Base-by-base conservation (phyloP, 345 rosid genomes). In the Arabis alpina region DNA sequence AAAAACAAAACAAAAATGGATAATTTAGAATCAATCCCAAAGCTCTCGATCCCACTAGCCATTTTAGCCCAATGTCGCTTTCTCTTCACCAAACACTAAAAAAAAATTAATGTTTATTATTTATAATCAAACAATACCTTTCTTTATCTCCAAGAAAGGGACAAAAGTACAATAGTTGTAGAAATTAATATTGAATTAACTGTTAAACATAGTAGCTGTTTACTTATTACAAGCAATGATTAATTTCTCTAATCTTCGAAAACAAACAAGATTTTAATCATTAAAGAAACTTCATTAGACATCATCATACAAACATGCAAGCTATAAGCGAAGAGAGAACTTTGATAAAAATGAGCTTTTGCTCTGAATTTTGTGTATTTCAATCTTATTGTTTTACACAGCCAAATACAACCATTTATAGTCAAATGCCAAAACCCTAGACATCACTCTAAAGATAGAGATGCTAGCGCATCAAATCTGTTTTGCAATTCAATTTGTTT, bases 241-340 rank as follows among this genome's bases (percentile, higher is more conserved):
- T 36, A 8, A 36, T 36, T 3, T 36, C 5, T 37, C 8, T 8
- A 12, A 34, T 34, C 37, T 34, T 34, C 2, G 6, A 12, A 19
- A 36, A 36, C 47, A 30, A 49, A 36, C 56, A 53, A 53, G 28
- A 10, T 27, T 25, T 27, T 5, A 15, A 66, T 24, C 24, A 40
- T 66, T 8, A 30, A 30, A 11, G 43, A 28, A 45, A 30, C 19
- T 4, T 8, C 54, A 62, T 45, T 16, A 53, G 32, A 54, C 61
- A 53, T 54, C 32, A 66, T 66, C 30, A 66, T 66, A 10, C 30
- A 52, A 66, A 30, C 61, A 66, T 66, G 71, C 32, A 51, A 54
- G n/a, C n/a, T n/a, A n/a, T n/a, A n/a, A n/a, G n/a, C n/a, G n/a
- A n/a, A n/a, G n/a, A n/a, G n/a, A n/a, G n/a, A n/a, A n/a, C n/a